Conservation (phyloP, 2,329 filamentous ascomycete species). For the Nigrospora sphaerica region DNA sequence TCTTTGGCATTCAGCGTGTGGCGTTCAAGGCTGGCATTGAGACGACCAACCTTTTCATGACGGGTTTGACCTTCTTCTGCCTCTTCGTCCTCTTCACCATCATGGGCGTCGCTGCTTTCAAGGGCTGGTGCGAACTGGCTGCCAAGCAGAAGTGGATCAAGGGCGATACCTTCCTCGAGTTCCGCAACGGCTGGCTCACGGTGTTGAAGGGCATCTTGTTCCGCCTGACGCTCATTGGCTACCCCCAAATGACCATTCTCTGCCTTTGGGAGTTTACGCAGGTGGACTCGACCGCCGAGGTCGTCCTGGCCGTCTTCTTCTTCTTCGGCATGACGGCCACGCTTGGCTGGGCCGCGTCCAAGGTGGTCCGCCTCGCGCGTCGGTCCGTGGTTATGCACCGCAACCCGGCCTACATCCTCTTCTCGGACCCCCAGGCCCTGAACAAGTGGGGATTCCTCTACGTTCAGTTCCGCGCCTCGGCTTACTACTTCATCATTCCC, state of each 20-base stretch:
- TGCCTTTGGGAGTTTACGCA: slow-evolving; percentile 81
- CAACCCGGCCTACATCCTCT: slow-evolving; percentile 85
- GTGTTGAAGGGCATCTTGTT: slow-evolving; percentile 83
- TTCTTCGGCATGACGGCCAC: slow-evolving; percentile 68
- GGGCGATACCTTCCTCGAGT: slow-evolving; percentile 74
- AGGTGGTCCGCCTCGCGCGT: slow-evolving; percentile 74
- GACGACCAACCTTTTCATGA: slow-evolving; percentile 78
- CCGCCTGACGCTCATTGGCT: slow-evolving; percentile 75
- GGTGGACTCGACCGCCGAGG: slow-evolving; percentile 69
- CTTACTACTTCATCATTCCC: slow-evolving; percentile 82
- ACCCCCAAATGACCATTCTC: slow-evolving; percentile 76
- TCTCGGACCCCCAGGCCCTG: slow-evolving; percentile 74
- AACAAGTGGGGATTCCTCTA: slow-evolving; percentile 94
- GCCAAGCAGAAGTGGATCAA: slow-evolving; percentile 68
- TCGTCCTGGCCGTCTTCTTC: slow-evolving; percentile 75
- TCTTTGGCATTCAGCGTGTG: slow-evolving; percentile 73
- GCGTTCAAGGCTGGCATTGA: slow-evolving; percentile 77
- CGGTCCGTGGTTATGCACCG: slow-evolving; percentile 80
- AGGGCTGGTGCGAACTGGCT: slow-evolving; percentile 65
- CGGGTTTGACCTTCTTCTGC: slow-evolving; percentile 74
- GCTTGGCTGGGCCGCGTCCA: slow-evolving; percentile 71
- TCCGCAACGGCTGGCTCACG: slow-evolving; percentile 80
- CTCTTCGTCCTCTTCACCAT: slow-evolving; percentile 68
- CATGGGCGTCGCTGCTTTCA: slow-evolving; percentile 65
- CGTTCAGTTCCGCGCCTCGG: slow-evolving; percentile 80